Base-by-base conservation (phyloP, 306 rosid species). In the Cicer arietinum region DNA sequence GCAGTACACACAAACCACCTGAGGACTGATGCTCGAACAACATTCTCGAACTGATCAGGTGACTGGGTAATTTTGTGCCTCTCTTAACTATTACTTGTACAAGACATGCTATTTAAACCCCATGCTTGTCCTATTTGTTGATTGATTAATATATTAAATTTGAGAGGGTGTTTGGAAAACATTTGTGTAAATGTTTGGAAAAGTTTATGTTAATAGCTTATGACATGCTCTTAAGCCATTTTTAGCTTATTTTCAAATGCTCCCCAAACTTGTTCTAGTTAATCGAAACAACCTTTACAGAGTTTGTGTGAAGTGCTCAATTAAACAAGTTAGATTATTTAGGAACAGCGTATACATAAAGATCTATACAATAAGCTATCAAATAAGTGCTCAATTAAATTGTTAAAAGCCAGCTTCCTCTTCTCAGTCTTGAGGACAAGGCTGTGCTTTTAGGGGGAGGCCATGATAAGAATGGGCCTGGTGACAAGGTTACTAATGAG, bases 1-100 rank as follows among this genome's bases (percentile, higher is more conserved):
- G 14, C 3, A 9, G 8, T 46, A 59, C 30, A 39, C 75, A n/a
- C 42, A 46, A 46, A 16, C 65, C 41, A 40, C 65, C 51, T 4
- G 54, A 13, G 25, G 42, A 58, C 17, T 14, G 52, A 57, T 57
- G 69, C 14, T 20, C 39, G 43, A 4, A 57, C 61, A 39, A 9
- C 45, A 18, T 70, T 69, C 54, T 58, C 65, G 6, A 51, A 13
- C 45, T 60, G n/a, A 39, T 47, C 37, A 69, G 81, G 54, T 77
- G 75, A 56, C 37, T 35, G 71, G 62, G 63, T 68, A 59, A 57
- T 39, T 46, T 47, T 58, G 10, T 59, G 63, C 41, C 44, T 58
- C 25, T 69, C 69, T 39, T 45, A 58, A 39, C 43, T 68, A 17
- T n/a, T n/a, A n/a, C n/a, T n/a, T n/a, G n/a, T n/a, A n/a, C n/a